A percentile compares a stretch with the other conserved stretches of the same genome.
phyloP scores from a whole-genome alignment of 2,329 filamentous ascomycete genomes.

The Ramichloridium luteum region DNA sequence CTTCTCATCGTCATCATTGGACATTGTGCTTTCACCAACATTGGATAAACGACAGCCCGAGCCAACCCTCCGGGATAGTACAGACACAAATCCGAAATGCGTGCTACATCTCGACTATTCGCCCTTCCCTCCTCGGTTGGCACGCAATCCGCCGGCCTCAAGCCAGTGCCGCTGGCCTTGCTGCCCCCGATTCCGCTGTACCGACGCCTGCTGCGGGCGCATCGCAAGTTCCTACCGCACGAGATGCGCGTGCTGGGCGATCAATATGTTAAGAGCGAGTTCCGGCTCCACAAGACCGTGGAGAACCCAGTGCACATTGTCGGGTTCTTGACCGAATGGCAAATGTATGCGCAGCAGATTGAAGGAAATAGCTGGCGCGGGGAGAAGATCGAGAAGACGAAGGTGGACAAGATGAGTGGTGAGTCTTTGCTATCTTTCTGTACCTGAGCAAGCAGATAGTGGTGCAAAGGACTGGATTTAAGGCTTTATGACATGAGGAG shows the following conservation, averaged over 20 bases:
- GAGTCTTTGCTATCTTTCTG: slow-evolving; percentile 23
- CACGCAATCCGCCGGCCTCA: slow-evolving; percentile 25
- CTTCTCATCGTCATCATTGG: no score
- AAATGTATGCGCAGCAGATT: slow-evolving; percentile 82
- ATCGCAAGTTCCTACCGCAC: slow-evolving; percentile 61
- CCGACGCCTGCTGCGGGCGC: slow-evolving; percentile 71
- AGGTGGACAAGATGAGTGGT: slow-evolving; percentile 93
- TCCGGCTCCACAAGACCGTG: slow-evolving; percentile 66
- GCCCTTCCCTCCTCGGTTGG: slow-evolving; percentile 24
- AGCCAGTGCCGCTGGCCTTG: slow-evolving; percentile 49
- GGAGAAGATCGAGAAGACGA: slow-evolving; percentile 68
- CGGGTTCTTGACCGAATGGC: slow-evolving; percentile 93
- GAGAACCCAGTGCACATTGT: slow-evolving; percentile 92
- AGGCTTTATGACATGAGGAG: no score
- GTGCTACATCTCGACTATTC: slow-evolving; percentile 17
- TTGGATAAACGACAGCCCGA: no score
- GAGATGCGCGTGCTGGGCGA: slow-evolving; percentile 77
- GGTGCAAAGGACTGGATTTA: background rate
- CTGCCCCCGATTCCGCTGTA: slow-evolving; percentile 84
- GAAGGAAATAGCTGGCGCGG: slow-evolving; percentile 79
- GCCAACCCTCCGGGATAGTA: no score
- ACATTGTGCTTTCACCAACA: no score
- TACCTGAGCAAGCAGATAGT: background rate
- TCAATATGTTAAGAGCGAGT: slow-evolving; percentile 86
- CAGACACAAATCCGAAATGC: no score